Conservation (phyloP, 2,329 filamentous ascomycete species). For the Trichoderma endophyticum region DNA sequence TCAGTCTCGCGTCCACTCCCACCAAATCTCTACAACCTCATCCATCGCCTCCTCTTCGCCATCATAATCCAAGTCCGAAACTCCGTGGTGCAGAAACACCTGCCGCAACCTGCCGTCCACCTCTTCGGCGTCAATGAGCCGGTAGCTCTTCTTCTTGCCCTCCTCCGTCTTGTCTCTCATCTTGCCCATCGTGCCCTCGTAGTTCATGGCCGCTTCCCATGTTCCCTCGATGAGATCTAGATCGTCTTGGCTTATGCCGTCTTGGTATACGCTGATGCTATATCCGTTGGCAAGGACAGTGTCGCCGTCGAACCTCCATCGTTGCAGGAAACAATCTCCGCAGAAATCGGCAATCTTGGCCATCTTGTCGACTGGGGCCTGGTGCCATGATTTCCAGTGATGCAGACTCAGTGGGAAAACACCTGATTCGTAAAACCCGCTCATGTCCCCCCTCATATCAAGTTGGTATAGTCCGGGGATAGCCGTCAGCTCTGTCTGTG, state of each 20-base stretch:
- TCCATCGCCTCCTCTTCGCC: conserved; percentile 40
- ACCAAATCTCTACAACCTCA: conserved; percentile 49
- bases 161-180: conserved; percentile 38
- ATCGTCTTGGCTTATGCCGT: conserved; percentile 39
- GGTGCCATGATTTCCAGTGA: conserved; percentile 63
- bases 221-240: conserved; percentile 52
- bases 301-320: conserved; percentile 48
- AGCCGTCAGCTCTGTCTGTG: conserved; percentile 51
- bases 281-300: conserved; percentile 58
- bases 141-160: conserved; percentile 51
- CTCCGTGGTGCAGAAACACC: conserved; percentile 46
- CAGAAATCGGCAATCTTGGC: conserved; percentile 39
- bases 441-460: conserved; percentile 52
- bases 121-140: conserved; percentile 43
- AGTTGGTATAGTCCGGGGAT: conserved; percentile 56
- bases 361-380: conserved; percentile 35
- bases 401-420: conserved; percentile 55
- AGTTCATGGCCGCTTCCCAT: conserved; percentile 48
- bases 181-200: conserved; percentile 53
- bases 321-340: conserved; percentile 56
- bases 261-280: conserved; percentile 50
- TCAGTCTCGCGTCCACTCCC: conserved; percentile 31
- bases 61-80: conserved; percentile 27
- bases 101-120: conserved; percentile 49
- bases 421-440: conserved; percentile 60